Percentiles rank a stretch among this genome's conserved stretches.
Conservation (phyloP, 1,284 basidiomycete species). For the Ustilago bromivora region DNA sequence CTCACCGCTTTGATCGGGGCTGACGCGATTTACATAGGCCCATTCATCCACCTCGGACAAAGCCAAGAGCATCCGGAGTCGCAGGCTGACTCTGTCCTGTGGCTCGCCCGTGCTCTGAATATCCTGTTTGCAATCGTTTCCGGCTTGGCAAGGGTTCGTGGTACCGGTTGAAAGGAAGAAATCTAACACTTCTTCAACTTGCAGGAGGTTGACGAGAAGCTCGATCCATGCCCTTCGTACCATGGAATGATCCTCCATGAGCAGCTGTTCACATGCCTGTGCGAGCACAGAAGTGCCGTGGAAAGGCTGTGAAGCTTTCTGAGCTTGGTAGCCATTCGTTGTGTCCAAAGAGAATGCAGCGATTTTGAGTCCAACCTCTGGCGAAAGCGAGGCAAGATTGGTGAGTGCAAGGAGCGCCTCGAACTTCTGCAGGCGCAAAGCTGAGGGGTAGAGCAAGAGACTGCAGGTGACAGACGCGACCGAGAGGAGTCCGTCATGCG, state of each 20-base stretch:
- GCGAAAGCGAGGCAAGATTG: constrained; percentile 81
- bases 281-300: constrained; percentile 26
- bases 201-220: constrained; percentile 91
- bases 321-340: neutral
- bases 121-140: neutral
- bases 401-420: constrained; percentile 95
- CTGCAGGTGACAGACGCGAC: constrained; percentile 41
- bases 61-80: constrained; percentile 33
- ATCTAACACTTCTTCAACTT: constrained; percentile 76
- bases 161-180: constrained; percentile 18
- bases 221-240: constrained; percentile 88
- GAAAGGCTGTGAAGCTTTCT: constrained; percentile 1
- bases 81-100: constrained; percentile 24
- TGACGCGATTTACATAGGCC: constrained; percentile 8
- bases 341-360: constrained; percentile 26
- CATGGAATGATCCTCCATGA: constrained; percentile 82
- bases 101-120: neutral
- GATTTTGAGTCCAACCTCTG: constrained; percentile 69
- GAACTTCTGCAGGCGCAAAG: constrained; percentile 84
- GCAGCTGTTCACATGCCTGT: constrained; percentile 72
- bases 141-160: neutral
- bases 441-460: constrained; percentile 68
- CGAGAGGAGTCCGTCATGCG: constrained; percentile 19
- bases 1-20: neutral
- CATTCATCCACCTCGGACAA: constrained; percentile 39